Base-by-base conservation (phyloP, 1,284 basidiomycete genomes). In the Cutaneotrichosporon sp. region DNA sequence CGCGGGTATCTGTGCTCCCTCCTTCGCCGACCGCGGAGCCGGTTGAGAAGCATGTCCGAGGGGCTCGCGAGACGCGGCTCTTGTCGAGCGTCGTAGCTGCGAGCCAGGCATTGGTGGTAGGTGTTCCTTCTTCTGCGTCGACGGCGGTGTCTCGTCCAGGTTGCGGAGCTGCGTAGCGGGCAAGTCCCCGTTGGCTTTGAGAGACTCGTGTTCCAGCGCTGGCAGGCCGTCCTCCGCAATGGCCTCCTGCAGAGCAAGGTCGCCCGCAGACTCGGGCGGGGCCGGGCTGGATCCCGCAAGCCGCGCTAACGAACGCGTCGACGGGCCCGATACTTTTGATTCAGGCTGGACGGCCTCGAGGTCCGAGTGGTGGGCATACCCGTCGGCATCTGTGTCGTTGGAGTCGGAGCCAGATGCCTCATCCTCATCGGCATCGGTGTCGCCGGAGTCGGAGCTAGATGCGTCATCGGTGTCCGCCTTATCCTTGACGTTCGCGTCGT, bases 171-270 rank as follows among this genome's bases (percentile, higher is more conserved):
- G 55, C 10, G 55, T 53, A 9, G 51, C 47, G 0, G 40, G 21
- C 7, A 53, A 21, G 20, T 52, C 48, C n/a, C 22, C 39, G 20
- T 26, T 26, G 9, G 12, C 21, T 9, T 33, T 23, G 8, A 30
- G 35, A n/a, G 15, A 21, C 22, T 22, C 38, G 13, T 42, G n/a
- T 4, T 49, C 45, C 4, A 12, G 38, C 12, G 15, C 35, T 8
- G 18, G 17, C 30, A 15, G 14, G 22, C 22, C 55, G 36, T 60
- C 59, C 22, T 60, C 58, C 10, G 34, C 34, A 4, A 60, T 60
- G 3, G 49, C 58, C 34, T 60, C 58, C 8, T 42, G 58, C 7
- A 60, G 42, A 1, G 54, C 58, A 21, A 52, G 41, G 37, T 56
- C 58, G 9, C 58, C 58, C 0, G 52, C 50, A 2, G 53, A 20